Evolutionary conservation across 2,329 filamentous ascomycete species (phyloP).

Genomic region (Pestalotiopsis sp.): DNA sequence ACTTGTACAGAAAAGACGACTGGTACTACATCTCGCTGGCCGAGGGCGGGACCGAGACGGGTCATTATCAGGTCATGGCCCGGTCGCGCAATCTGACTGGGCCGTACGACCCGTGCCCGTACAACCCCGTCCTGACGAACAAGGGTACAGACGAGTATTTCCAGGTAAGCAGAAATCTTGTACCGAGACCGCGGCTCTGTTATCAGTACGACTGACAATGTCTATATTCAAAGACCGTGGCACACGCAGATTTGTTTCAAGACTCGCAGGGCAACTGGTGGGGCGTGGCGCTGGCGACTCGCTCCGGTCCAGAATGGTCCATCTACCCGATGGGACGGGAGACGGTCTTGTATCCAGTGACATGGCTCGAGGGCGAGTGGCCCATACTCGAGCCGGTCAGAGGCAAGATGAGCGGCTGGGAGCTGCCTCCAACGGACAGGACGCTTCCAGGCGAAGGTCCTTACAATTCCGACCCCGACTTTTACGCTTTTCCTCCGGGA

Average conservation of each 20-base stretch:
- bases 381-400: conserved; percentile 43
- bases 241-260: conserved; percentile 48
- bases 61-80: conserved; percentile 45
- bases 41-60: conserved; percentile 46
- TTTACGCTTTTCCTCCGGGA: conserved; percentile 21
- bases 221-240: conserved; percentile 25
- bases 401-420: conserved; percentile 43
- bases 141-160: conserved; percentile 37
- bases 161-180: conserved; percentile 25
- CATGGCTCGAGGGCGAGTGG: conserved; percentile 51
- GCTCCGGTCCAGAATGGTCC: conserved; percentile 41
- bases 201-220: no score
- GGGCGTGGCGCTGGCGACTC: conserved; percentile 47
- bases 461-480: conserved; percentile 25
- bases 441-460: conserved; percentile 18
- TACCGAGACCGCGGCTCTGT: no score
- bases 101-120: conserved; percentile 41
- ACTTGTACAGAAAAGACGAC: conserved; percentile 43
- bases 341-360: conserved; percentile 42
- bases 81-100: conserved; percentile 39
- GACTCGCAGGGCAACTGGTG: conserved; percentile 52
- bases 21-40: conserved; percentile 53
- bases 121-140: conserved; percentile 45
- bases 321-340: conserved; percentile 58
- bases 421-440: conserved; percentile 31